These are phyloP conservation scores for Saccharomyces eubayanus DNA, from an alignment of 805 yeast genomes.

Conservation along the genomic window DNA sequence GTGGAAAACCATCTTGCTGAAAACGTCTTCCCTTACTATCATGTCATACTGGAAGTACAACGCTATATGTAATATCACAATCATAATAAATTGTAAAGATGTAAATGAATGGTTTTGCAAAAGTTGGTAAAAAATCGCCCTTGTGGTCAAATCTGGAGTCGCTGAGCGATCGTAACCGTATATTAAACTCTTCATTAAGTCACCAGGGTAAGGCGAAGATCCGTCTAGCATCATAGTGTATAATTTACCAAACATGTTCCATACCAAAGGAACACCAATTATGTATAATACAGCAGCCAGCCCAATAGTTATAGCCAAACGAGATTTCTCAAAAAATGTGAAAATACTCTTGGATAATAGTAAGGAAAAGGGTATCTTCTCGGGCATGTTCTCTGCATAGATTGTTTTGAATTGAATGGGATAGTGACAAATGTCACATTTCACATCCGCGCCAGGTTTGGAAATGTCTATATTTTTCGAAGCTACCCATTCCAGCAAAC, in stretches of 20 bases:
- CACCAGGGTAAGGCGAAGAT: constrained; percentile 35
- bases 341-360: constrained; percentile 35
- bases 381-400: constrained; percentile 59
- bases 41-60: constrained; percentile 58
- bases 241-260: constrained; percentile 47
- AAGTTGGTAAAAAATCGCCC: constrained; percentile 10
- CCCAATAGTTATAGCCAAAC: constrained; percentile 13
- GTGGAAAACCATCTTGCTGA: constrained; percentile 46
- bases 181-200: constrained; percentile 20
- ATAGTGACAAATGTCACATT: constrained; percentile 84
- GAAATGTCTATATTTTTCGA: constrained; percentile 27
- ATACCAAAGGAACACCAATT: constrained; percentile 50
- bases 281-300: constrained; percentile 32
- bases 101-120: constrained; percentile 23
- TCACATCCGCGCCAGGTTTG: constrained; percentile 39
- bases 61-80: constrained; percentile 37
- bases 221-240: constrained; percentile 52
- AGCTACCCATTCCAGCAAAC: constrained; percentile 80
- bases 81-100: constrained; percentile 32
- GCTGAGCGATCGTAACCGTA: constrained; percentile 18
- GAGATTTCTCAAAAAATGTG: constrained; percentile 11
- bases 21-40: constrained; percentile 65
- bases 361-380: constrained; percentile 45
- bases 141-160: constrained; percentile 4
- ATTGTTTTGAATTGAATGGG: constrained; percentile 61